A percentile compares a stretch with the other conserved stretches of the same genome.
phyloP scores from a whole-genome alignment of 2,329 filamentous ascomycete species.

The Chrysoporthe deuterocubensis region DNA sequence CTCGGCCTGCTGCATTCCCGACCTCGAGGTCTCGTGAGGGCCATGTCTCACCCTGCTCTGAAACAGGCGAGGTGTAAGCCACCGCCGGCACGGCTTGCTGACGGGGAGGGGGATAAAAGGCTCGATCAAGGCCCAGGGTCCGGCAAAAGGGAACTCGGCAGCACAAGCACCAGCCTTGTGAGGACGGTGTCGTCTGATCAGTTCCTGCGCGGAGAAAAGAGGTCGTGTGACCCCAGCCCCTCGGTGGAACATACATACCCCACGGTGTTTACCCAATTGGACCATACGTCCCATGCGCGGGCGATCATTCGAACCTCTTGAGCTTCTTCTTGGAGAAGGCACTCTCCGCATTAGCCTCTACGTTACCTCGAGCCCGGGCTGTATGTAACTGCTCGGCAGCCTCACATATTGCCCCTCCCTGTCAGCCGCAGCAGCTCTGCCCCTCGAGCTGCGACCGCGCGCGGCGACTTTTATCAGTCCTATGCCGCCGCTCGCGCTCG shows the following conservation, averaged over 20 bases:
- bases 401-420: background rate
- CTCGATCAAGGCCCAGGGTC: background rate
- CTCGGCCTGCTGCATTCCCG: background rate
- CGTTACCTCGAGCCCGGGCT: background rate
- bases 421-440: background rate
- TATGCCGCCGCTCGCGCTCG: background rate
- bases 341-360: background rate
- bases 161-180: slow-evolving; percentile 14
- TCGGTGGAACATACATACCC: slow-evolving; percentile 14
- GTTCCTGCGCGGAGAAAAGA: slow-evolving; percentile 22
- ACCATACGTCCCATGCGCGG: background rate
- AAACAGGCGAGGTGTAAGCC: slow-evolving; percentile 7
- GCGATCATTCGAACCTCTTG: background rate
- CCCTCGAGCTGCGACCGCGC: background rate
- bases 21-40: background rate
- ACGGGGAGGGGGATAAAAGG: background rate
- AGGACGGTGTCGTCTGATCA: slow-evolving; percentile 27
- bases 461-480: background rate
- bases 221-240: slow-evolving; percentile 28
- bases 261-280: background rate
- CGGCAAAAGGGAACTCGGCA: background rate
- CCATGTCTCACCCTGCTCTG: slow-evolving; percentile 1
- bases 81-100: background rate
- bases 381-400: background rate
- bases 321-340: slow-evolving; percentile 2